phyloP scores from a whole-genome alignment of 345 rosid species.

The Syzygium aromaticum region DNA sequence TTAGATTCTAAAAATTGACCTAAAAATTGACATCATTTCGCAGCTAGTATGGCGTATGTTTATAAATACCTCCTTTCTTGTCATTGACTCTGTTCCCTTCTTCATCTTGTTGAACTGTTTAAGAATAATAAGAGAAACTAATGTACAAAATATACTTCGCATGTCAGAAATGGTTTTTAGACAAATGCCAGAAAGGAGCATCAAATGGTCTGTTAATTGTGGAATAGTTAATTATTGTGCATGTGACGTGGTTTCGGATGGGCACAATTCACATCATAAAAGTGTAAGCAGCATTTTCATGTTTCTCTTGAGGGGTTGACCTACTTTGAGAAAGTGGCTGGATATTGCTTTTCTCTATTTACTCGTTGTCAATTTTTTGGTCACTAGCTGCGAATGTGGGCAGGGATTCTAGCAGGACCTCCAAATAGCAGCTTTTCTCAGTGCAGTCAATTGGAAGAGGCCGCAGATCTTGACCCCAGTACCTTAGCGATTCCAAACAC shows the following conservation, averaged over 20 bases:
- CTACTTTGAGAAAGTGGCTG: not conserved
- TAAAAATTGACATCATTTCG: not conserved
- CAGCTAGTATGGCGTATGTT: not conserved
- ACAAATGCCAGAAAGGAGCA: not conserved
- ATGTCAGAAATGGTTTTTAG: not conserved
- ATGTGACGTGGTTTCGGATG: not conserved
- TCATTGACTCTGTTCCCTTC: not conserved
- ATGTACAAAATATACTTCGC: not conserved
- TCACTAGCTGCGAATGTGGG: not conserved
- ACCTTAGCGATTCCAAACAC: not conserved
- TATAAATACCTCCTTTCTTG: not conserved
- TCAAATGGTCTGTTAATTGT: not conserved
- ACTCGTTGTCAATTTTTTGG: not conserved
- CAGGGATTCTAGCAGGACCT: slow-evolving; percentile 26
- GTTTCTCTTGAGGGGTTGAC: not conserved
- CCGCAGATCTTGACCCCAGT: not conserved
- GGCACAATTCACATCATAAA: not conserved
- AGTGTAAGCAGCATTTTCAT: not conserved
- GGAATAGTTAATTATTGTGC: not conserved
- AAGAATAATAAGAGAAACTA: not conserved
- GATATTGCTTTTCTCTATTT: not conserved
- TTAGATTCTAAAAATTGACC: not conserved
- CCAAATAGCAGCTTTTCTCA: slow-evolving; percentile 20
- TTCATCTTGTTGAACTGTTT: not conserved
- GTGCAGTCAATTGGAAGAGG: slow-evolving; percentile 17